phyloP scores from a whole-genome alignment of 106 monocot genomes.

The Cymbidium sinense region DNA sequence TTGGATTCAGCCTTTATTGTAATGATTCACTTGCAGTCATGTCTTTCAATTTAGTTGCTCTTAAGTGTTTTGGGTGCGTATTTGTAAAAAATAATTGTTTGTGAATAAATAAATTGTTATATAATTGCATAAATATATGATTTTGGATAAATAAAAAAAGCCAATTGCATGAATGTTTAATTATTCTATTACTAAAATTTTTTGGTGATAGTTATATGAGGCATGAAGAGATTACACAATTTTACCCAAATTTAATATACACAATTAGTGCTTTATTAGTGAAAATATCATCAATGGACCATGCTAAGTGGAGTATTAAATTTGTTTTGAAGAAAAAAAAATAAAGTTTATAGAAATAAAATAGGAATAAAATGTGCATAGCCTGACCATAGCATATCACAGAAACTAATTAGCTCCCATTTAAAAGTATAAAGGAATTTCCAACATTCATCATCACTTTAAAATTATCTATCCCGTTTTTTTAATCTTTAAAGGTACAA shows the following conservation, averaged over 20 bases:
- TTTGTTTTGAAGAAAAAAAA: not conserved
- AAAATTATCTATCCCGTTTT: not conserved
- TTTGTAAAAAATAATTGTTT: not conserved
- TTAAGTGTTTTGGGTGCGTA: not conserved
- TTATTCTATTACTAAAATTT: not conserved
- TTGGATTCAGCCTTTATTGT: not conserved
- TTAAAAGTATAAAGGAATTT: not conserved
- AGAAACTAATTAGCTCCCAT: not conserved
- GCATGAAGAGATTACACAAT: not conserved
- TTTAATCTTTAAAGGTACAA: not conserved
- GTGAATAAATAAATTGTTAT: not conserved
- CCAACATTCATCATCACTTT: not conserved
- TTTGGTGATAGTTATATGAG: not conserved
- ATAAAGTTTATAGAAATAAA: not conserved
- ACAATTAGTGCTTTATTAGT: not conserved
- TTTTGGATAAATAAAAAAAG: too few relatives aligned
- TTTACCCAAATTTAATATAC: not conserved
- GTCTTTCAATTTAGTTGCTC: not conserved
- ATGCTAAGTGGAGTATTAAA: not conserved
- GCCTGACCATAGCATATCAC: not conserved
- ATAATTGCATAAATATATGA: not conserved
- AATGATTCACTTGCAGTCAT: not conserved
- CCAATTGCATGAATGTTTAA: not conserved
- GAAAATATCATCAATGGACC: not conserved
- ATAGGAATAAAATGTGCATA: not conserved